Percentiles rank a stretch among this genome's conserved stretches.
Evolutionary conservation across 306 rosid genomes (phyloP).

Genomic region (Psophocarpus tetragonolobus): DNA sequence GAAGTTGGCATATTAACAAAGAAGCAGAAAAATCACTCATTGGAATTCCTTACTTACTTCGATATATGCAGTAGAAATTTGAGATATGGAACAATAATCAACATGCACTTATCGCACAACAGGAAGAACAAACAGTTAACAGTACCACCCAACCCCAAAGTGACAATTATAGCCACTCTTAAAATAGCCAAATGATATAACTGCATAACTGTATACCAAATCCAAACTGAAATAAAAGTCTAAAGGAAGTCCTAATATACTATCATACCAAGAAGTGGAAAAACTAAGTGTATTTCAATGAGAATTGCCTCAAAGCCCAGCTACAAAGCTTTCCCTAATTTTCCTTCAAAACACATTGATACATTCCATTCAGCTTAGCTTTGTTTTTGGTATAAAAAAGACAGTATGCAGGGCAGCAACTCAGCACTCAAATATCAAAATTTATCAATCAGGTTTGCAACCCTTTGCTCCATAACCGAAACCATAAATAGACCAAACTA

Average conservation of each 20-base stretch:
- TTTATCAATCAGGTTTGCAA: neutral
- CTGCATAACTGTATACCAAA: neutral
- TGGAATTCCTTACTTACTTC: neutral
- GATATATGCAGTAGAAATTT: neutral
- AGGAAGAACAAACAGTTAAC: neutral
- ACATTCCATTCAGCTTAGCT: neutral
- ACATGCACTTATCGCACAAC: neutral
- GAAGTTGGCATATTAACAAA: neutral
- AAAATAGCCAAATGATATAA: constrained; percentile 9
- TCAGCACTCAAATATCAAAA: neutral
- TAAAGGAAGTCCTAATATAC: neutral
- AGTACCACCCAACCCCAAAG: neutral
- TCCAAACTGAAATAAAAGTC: constrained; percentile 17
- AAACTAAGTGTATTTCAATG: neutral
- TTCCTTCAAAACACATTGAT: neutral
- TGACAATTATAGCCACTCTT: neutral
- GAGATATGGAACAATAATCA: neutral
- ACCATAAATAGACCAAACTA: neutral
- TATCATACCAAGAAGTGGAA: neutral
- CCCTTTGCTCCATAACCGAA: neutral
- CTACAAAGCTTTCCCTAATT: neutral
- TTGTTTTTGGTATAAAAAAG: neutral
- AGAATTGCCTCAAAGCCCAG: neutral
- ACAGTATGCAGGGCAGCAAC: neutral
- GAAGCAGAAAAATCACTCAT: constrained; percentile 18